These are phyloP conservation scores for Calophaca sinica DNA, from an alignment of 306 rosid species.

Conservation along the genomic window DNA sequence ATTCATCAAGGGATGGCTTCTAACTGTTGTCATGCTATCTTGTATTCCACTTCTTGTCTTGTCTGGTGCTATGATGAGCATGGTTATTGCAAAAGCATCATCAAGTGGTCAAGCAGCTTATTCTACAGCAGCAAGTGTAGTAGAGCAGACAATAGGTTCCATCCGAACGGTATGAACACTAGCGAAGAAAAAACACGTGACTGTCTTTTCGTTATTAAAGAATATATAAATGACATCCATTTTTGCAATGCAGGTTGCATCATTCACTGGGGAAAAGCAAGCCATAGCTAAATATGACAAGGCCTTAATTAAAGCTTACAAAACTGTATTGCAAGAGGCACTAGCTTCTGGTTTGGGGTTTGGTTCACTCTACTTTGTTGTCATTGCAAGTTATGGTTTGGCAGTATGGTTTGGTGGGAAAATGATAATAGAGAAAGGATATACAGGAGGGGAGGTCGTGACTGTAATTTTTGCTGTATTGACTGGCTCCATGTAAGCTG, in stretches of 20 bases:
- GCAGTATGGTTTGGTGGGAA: conserved; percentile 86
- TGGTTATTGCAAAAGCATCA: conserved; percentile 53
- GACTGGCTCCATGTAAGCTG: conserved; percentile 73
- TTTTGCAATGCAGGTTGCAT: conserved; percentile 60
- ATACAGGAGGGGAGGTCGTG: conserved; percentile 74
- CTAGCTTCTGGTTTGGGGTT: conserved; percentile 42
- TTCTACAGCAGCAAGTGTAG: conserved; percentile 72
- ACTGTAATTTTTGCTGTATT: conserved; percentile 66
- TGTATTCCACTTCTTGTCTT: conserved; percentile 65
- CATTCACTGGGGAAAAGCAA: conserved; percentile 68
- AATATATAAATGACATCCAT: conserved; percentile 6
- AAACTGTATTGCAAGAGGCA: conserved; percentile 32
- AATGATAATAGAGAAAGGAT: conserved; percentile 77
- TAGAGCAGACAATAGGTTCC: conserved; percentile 79
- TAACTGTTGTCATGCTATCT: conserved; percentile 73
- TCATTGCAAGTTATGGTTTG: conserved; percentile 41
- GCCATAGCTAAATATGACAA: conserved; percentile 30
- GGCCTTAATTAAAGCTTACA: conserved; percentile 28
- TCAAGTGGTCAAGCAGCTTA: conserved; percentile 73
- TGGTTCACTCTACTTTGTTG: conserved; percentile 35
- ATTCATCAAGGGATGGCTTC: conserved; percentile 79
- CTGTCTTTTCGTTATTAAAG: neutral
- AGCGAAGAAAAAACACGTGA: conserved; percentile 11
- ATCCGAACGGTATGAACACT: conserved; percentile 69
- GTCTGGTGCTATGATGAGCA: conserved; percentile 62